phyloP scores from a whole-genome alignment of 352 stramenopile species.

The Phytophthora pseudosyringae region DNA sequence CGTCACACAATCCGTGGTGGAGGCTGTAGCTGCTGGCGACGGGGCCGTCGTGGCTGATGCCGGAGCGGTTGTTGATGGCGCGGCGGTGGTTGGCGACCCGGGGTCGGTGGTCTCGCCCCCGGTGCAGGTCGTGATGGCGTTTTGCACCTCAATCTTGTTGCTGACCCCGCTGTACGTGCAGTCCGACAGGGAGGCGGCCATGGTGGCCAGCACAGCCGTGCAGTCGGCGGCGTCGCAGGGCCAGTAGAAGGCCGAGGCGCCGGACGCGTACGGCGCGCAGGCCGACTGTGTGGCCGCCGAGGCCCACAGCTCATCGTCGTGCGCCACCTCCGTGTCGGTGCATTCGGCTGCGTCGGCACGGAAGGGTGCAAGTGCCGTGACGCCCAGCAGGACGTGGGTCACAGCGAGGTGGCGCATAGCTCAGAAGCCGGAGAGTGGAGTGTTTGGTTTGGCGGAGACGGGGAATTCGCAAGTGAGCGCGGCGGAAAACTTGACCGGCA shows the following conservation, averaged over 20 bases:
- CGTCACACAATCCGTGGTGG: too few relatives aligned
- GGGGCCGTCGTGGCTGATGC: constrained; percentile 8
- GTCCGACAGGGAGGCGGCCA: constrained; percentile 21
- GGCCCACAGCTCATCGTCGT: constrained; percentile 21
- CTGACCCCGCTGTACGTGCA: constrained; percentile 31
- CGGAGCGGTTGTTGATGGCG: constrained; percentile 13
- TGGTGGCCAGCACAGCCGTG: constrained; percentile 9
- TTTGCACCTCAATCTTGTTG: constrained; percentile 35
- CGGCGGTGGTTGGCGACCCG: constrained; percentile 9
- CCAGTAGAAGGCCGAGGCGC: constrained; percentile 7
- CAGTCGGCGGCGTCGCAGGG: constrained; percentile 25
- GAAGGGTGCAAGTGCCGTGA: neutral
- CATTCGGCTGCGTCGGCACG: constrained; percentile 14
- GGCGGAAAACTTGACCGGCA: neutral
- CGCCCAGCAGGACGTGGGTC: neutral
- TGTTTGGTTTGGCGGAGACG: neutral
- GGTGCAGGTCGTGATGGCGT: constrained; percentile 21
- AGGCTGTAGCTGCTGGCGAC: constrained; percentile 6
- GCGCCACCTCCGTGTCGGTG: constrained; percentile 15
- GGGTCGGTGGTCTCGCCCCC: constrained; percentile 4
- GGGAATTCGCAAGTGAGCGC: constrained; percentile 7
- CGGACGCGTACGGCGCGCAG: constrained; percentile 23
- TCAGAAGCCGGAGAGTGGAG: neutral
- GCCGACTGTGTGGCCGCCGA: constrained; percentile 16
- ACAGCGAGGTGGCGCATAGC: neutral